Percentiles rank a stretch among this genome's conserved stretches.
phyloP scores from a whole-genome alignment of 225 moss, liverwort and hornwort genomes.

The Straminergon stramineum region DNA sequence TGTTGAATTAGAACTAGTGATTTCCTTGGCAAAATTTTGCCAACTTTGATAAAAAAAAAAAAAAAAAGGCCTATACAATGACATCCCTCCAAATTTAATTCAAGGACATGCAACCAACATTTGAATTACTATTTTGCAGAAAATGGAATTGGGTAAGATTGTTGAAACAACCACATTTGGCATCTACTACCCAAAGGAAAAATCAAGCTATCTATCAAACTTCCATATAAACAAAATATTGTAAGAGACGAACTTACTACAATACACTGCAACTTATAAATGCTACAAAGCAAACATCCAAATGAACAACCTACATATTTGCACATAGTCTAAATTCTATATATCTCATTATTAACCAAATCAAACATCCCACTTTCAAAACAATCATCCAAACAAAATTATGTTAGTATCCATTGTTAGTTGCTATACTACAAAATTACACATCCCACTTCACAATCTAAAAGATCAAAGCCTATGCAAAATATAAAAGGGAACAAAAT shows the following conservation, averaged over 20 bases:
- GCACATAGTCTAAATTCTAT: no score
- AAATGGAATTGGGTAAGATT: rapidly evolving
- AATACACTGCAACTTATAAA: not conserved
- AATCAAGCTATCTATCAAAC: not conserved
- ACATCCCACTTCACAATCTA: no score
- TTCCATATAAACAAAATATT: not conserved
- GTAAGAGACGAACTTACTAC: not conserved
- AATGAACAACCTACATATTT: no score
- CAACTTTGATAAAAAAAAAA: not conserved
- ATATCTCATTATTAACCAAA: no score
- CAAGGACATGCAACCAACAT: not conserved
- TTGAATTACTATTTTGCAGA: not conserved
- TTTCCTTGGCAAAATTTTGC: not conserved
- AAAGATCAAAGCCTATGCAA: no score
- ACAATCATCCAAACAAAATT: no score
- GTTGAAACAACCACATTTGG: no score
- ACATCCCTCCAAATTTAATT: not conserved
- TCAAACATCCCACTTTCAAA: no score
- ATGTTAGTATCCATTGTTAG: no score
- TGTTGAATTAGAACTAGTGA: not conserved
- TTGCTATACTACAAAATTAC: no score
- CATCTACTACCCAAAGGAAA: not conserved
- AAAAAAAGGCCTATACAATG: not conserved
- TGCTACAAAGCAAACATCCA: no score
- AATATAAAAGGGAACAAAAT: no score